Conservation (phyloP, 768 basidiomycete genomes). For the Serendipita vermifera region DNA sequence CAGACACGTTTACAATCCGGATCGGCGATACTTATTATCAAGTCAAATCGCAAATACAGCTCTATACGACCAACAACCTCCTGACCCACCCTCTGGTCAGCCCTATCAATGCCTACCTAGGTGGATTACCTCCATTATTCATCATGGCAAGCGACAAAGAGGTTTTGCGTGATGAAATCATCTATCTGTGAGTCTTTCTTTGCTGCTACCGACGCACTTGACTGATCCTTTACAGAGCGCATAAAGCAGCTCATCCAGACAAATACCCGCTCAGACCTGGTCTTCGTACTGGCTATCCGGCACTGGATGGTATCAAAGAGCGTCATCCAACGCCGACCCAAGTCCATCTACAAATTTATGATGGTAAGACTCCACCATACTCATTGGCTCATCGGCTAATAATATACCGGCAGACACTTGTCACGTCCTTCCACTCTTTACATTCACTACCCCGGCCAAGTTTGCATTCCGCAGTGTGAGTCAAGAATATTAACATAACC, state of each 20-base stretch:
- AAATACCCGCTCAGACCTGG: conserved; percentile 50
- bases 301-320: conserved; percentile 24
- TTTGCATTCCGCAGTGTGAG: conserved; percentile 9
- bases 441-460: conserved; percentile 39
- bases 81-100: conserved; percentile 65
- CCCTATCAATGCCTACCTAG: conserved; percentile 63
- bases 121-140: conserved; percentile 78
- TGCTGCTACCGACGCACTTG: background rate
- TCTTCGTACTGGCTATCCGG: conserved; percentile 25
- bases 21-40: conserved; percentile 17
- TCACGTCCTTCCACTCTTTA: conserved; percentile 63
- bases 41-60: conserved; percentile 55
- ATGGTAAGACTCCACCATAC: conserved; percentile 35
- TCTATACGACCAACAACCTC: conserved; percentile 73
- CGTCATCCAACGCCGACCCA: conserved; percentile 38
- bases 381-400: conserved; percentile 7
- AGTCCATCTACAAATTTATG: conserved; percentile 88
- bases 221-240: conserved; percentile 38
- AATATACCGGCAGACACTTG: conserved; percentile 43
- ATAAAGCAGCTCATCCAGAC: conserved; percentile 79
- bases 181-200: conserved; percentile 45
- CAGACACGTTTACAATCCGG: background rate
- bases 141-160: conserved; percentile 83
- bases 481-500: too few relatives aligned
- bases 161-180: conserved; percentile 81